Evolutionary conservation across 2,329 filamentous ascomycete genomes (phyloP).

Genomic region (Uncinocarpus reesii): DNA sequence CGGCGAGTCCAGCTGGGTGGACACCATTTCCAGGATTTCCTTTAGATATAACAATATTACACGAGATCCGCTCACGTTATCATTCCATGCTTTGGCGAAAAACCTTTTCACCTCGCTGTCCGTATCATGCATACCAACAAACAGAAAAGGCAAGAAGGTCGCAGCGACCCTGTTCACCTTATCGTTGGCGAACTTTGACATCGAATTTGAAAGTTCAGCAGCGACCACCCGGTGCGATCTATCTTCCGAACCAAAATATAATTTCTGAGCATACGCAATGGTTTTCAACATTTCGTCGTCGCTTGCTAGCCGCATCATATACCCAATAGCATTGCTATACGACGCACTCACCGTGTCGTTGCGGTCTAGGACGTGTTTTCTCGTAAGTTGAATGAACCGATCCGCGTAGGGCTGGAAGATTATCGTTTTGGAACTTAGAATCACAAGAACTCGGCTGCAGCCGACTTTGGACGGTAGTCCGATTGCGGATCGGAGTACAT

Average conservation of each 20-base stretch:
- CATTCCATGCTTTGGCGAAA: conserved; percentile 79
- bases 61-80: conserved; percentile 76
- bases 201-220: conserved; percentile 69
- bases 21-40: conserved; percentile 65
- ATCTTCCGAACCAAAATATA: conserved; percentile 77
- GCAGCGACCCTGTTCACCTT: conserved; percentile 69
- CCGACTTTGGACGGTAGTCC: conserved; percentile 92
- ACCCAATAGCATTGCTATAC: conserved; percentile 78
- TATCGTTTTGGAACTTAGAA: conserved; percentile 65
- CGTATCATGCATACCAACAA: conserved; percentile 74
- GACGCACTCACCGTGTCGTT: conserved; percentile 89
- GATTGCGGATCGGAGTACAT: conserved; percentile 72
- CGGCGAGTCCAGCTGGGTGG: conserved; percentile 60
- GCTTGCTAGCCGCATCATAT: conserved; percentile 59
- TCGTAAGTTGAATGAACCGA: conserved; percentile 63
- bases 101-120: conserved; percentile 67
- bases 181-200: conserved; percentile 81
- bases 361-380: conserved; percentile 74
- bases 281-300: conserved; percentile 49
- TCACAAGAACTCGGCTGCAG: conserved; percentile 73
- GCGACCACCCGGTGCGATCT: conserved; percentile 63
- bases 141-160: conserved; percentile 72
- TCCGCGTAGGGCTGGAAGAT: conserved; percentile 67
- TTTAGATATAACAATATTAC: conserved; percentile 72
- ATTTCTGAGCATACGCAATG: conserved; percentile 47